phyloP scores from a whole-genome alignment of 2,329 filamentous ascomycete genomes.

The Thermoascus crustaceus region DNA sequence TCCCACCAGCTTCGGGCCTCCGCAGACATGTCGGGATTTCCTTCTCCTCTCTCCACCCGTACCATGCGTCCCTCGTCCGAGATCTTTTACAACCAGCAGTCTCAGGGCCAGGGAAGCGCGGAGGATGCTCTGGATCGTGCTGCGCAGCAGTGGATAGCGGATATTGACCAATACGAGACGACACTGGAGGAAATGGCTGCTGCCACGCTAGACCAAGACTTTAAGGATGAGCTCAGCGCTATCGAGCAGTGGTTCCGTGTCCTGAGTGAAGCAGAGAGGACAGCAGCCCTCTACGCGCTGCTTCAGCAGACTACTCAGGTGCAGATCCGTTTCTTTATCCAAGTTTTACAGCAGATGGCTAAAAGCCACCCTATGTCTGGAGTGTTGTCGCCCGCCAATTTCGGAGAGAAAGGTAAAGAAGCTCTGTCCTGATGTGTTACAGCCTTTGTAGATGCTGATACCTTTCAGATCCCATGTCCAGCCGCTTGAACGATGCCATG shows the following conservation, averaged over 20 bases:
- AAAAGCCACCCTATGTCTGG: conserved; percentile 97
- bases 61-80: conserved; percentile 88
- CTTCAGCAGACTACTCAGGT: conserved; percentile 98
- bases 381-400: conserved; percentile 86
- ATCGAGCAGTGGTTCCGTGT: conserved; percentile 99
- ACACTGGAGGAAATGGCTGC: conserved; percentile 98
- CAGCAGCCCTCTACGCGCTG: conserved; percentile 87
- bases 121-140: conserved; percentile 90
- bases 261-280: conserved; percentile 90
- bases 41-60: conserved; percentile 61
- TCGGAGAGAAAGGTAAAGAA: conserved; percentile 74
- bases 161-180: conserved; percentile 98
- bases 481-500: conserved; percentile 92
- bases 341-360: conserved; percentile 97
- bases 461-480: conserved; percentile 82
- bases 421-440: conserved; percentile 2
- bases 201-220: conserved; percentile 96
- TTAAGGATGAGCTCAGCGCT: conserved; percentile 97
- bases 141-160: conserved; percentile 96
- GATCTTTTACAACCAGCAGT: conserved; percentile 74
- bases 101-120: conserved; percentile 56
- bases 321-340: conserved; percentile 98
- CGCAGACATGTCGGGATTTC: conserved; percentile 86
- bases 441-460: conserved; percentile 11
- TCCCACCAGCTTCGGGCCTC: conserved; percentile 87